These are phyloP conservation scores for Megacollybia marginata DNA, from an alignment of 768 basidiomycete species.

Conservation along the genomic window DNA sequence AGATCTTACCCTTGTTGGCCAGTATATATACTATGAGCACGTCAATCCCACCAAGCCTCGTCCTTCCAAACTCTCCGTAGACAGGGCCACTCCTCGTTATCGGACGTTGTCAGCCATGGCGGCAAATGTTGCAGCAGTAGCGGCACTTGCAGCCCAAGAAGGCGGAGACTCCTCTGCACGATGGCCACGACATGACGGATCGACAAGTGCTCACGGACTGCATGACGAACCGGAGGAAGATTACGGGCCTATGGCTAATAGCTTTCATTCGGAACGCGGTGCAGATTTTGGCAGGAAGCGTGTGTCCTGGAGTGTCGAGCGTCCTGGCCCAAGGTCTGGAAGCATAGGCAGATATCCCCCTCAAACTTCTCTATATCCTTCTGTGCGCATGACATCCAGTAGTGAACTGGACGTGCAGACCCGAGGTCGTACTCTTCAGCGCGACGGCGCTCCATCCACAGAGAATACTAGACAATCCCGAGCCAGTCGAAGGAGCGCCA, in stretches of 20 bases:
- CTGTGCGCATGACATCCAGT: slow-evolving; percentile 24
- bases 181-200: slow-evolving; percentile 17
- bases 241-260: slow-evolving; percentile 56
- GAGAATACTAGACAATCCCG: slow-evolving; percentile 30
- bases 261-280: slow-evolving; percentile 70
- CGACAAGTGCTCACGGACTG: slow-evolving; percentile 9
- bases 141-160: slow-evolving; percentile 62
- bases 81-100: slow-evolving; percentile 52
- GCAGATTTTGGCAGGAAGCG: slow-evolving; percentile 35
- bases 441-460: slow-evolving; percentile 21
- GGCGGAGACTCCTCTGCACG: slow-evolving; percentile 27
- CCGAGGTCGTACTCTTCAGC: slow-evolving; percentile 40
- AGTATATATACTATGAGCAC: slow-evolving; percentile 74
- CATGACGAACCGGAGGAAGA: slow-evolving; percentile 31
- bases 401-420: slow-evolving; percentile 21
- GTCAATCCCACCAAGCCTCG: slow-evolving; percentile 30
- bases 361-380: slow-evolving; percentile 25
- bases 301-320: slow-evolving; percentile 65
- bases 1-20: slow-evolving; percentile 66
- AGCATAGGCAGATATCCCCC: slow-evolving; percentile 32
- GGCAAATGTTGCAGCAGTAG: slow-evolving; percentile 65
- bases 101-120: slow-evolving; percentile 64
- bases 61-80: slow-evolving; percentile 38
- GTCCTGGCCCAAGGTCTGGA: slow-evolving; percentile 31
- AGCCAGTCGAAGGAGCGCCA: slow-evolving; percentile 62